These are phyloP conservation scores for Talaromyces proteolyticus DNA, from an alignment of 495 filamentous ascomycete genomes.

Conservation along the genomic window DNA sequence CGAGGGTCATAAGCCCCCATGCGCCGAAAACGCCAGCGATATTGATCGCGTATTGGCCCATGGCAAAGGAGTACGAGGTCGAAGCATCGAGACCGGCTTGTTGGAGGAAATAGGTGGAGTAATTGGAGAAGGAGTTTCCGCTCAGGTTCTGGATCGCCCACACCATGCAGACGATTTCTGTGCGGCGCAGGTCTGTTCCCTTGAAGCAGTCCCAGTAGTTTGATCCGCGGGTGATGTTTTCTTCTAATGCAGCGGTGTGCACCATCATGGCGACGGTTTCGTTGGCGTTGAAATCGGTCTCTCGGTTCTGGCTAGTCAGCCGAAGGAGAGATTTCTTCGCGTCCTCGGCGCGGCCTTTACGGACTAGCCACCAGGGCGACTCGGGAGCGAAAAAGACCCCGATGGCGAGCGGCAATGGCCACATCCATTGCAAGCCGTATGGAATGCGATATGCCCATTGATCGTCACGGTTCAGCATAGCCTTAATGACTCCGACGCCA, in stretches of 20 bases:
- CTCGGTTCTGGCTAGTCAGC: slow-evolving; percentile 49
- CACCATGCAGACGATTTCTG: slow-evolving; percentile 71
- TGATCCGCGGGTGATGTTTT: slow-evolving; percentile 63
- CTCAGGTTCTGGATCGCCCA: slow-evolving; percentile 82
- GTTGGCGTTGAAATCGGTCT: slow-evolving; percentile 62
- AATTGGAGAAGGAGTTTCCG: slow-evolving; percentile 76
- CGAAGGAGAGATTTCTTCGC: slow-evolving; percentile 64
- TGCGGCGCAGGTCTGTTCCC: slow-evolving; percentile 66
- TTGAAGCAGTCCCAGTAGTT: slow-evolving; percentile 71
- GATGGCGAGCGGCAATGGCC: slow-evolving; percentile 68
- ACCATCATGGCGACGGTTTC: slow-evolving; percentile 84
- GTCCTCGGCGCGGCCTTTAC: slow-evolving; percentile 59
- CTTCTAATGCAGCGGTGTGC: slow-evolving; percentile 69
- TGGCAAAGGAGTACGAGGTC: slow-evolving; percentile 61
- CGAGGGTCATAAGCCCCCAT: slow-evolving; percentile 66
- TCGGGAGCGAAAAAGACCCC: slow-evolving; percentile 70
- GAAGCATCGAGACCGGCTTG: slow-evolving; percentile 58
- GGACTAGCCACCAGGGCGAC: slow-evolving; percentile 78
- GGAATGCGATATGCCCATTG: slow-evolving; percentile 66
- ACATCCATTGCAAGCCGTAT: slow-evolving; percentile 81
- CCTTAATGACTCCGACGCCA: slow-evolving; percentile 65
- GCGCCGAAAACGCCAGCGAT: slow-evolving; percentile 67
- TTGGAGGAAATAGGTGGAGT: slow-evolving; percentile 72
- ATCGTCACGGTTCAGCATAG: slow-evolving; percentile 49
- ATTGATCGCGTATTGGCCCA: slow-evolving; percentile 73